Base-by-base conservation (phyloP, 169 alveolate genomes). In the Cardiosporidium cionae region DNA sequence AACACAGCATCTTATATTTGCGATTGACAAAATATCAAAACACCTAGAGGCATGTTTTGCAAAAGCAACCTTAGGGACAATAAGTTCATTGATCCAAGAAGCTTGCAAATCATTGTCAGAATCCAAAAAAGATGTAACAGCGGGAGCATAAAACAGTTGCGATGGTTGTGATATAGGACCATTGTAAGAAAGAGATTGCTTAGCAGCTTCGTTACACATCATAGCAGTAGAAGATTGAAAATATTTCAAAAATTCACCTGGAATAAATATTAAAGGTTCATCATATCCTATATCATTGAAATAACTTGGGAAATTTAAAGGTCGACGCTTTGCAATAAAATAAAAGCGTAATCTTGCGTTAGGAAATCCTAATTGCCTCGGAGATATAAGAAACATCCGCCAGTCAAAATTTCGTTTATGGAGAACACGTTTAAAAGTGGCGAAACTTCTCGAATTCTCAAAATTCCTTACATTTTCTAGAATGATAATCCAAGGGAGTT, bases 281-380 rank as follows among this genome's bases (percentile, higher is more conserved):
- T n/a, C n/a, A n/a, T n/a, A n/a, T n/a, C n/a, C n/a, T n/a, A n/a
- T n/a, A n/a, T n/a, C n/a, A n/a, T n/a, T n/a, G n/a, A n/a, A n/a
- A n/a, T n/a, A n/a, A n/a, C n/a, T n/a, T n/a, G n/a, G n/a, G n/a
- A n/a, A n/a, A n/a, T n/a, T n/a, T n/a, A n/a, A n/a, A 44, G n/a
- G 58, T n/a, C 52, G 70, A 66, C 83, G 76, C n/a, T 72, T 62
- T 25, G 91, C 88, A 32, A 89, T 72, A 70, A 86, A 83, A 81
- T 89, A 89, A 83, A 81, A 89, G 52, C 94, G 83, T 58, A 89
- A 86, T 72, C 94, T 74, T 36, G 86, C 84, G 67, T 89, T 89
- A 25, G 94, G 94, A 29, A 82, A 70, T 68, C 89, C 89, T 53
- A 89, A 74, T 63, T 86, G 83, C 1, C 87, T 70, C 53, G 91